Percentiles rank a stretch among this genome's conserved stretches.
These are phyloP conservation scores for Magnaporthiopsis incrustans DNA, from an alignment of 2,329 filamentous ascomycete genomes.

Conservation along the genomic window DNA sequence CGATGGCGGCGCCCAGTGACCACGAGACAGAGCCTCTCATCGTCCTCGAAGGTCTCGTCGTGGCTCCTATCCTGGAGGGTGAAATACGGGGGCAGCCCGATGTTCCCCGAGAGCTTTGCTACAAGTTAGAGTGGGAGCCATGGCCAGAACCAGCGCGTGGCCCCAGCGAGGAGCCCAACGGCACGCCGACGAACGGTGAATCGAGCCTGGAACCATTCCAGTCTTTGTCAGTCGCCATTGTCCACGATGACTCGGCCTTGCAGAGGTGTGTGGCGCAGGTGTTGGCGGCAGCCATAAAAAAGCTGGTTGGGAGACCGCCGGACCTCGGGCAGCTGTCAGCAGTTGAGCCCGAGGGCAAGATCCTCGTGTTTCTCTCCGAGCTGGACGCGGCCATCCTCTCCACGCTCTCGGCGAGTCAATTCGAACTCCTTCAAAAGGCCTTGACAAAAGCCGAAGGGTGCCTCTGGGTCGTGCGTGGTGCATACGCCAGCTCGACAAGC, in stretches of 20 bases:
- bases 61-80: slow-evolving; percentile 33
- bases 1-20: slow-evolving; percentile 25
- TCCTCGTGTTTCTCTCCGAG: slow-evolving; percentile 35
- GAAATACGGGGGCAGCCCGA: slow-evolving; percentile 17
- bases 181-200: slow-evolving; percentile 2
- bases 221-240: slow-evolving; percentile 27
- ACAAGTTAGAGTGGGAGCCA: slow-evolving; percentile 37
- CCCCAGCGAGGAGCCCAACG: slow-evolving; percentile 4
- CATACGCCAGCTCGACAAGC: slow-evolving; percentile 26
- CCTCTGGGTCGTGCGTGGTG: slow-evolving; percentile 33
- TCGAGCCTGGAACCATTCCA: slow-evolving; percentile 12
- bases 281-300: slow-evolving; percentile 24
- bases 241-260: slow-evolving; percentile 25
- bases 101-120: slow-evolving; percentile 33
- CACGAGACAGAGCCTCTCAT: slow-evolving; percentile 23
- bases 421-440: slow-evolving; percentile 27
- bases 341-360: slow-evolving; percentile 24
- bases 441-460: slow-evolving; percentile 26
- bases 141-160: slow-evolving; percentile 18
- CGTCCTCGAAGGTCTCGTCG: slow-evolving; percentile 25
- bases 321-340: slow-evolving; percentile 21
- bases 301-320: slow-evolving; percentile 25
- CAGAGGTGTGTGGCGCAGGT: slow-evolving; percentile 24
- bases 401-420: slow-evolving; percentile 28
- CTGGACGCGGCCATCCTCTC: slow-evolving; percentile 35